Base-by-base conservation (phyloP, 176 grass and related monocot genomes). In the Carex pumila region DNA sequence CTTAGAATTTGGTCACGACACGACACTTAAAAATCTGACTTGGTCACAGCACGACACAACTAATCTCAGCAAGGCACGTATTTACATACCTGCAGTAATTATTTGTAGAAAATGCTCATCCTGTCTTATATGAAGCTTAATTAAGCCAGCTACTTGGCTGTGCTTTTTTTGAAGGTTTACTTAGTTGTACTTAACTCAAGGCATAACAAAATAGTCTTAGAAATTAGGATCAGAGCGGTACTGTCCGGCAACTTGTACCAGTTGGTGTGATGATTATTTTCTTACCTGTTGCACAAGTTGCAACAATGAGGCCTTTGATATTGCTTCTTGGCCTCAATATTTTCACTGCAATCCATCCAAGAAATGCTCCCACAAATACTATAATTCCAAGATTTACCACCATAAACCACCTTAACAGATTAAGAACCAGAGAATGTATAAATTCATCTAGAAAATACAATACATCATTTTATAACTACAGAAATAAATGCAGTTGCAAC, bases 321-420 rank as follows among this genome's bases (percentile, higher is more conserved):
- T 86, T 17, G 12, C 32, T 19, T 66, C 21, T 45, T 10, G 61
- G 85, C 31, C 25, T 80, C 61, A 86, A 62, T 68, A 86, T 86
- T 34, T 86, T 86, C 29, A 80, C 85, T 0, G 45, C 49, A n/a
- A 86, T 81, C 76, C 85, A 81, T n/a, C 85, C 79, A 61, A 87
- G 85, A 59, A 87, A 59, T 29, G 66, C 81, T 19, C 86, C 86
- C n/a, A 79, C 18, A 43, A 84, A 67, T 30, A 88, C 81, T 17
- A 61, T 71, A 7, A 88, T 80, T 18, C 81, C 86, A 15, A 84
- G 71, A 47, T 88, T 88, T 36, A 88, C 70, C 7, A 71, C 68
- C 86, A 88, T 88, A 60, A 88, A 88, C 86, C 86, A 88, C 86
- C 86, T 88, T 59, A 55, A 61, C 15, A 32, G 49, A 57, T 41